These are phyloP conservation scores for Teratosphaeria gauchensis DNA, from an alignment of 2,329 filamentous ascomycete genomes.

Conservation along the genomic window DNA sequence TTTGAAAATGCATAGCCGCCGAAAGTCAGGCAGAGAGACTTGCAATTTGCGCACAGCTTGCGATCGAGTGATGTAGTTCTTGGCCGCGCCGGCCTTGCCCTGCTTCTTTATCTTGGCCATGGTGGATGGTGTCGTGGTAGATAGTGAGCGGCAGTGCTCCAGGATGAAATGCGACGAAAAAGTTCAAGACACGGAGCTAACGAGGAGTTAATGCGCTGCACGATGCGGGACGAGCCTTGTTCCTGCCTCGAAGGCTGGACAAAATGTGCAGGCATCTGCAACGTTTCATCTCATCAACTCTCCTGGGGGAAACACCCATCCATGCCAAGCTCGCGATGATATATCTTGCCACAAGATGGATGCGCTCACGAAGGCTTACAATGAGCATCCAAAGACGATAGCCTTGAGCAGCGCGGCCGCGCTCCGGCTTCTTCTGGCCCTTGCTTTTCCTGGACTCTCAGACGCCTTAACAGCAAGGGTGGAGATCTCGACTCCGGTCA, in stretches of 20 bases:
- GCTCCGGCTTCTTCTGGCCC: constrained; percentile 70
- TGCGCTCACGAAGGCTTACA: constrained; percentile 15
- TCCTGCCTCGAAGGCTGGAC: not conserved
- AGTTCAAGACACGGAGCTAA: not conserved
- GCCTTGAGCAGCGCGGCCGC: constrained; percentile 69
- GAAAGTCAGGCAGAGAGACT: constrained; percentile 92
- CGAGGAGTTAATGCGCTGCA: not conserved
- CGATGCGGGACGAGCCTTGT: not conserved
- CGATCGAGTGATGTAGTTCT: constrained; percentile 96
- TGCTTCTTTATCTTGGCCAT: not conserved
- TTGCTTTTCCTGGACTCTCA: constrained; percentile 72
- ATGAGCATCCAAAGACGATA: constrained; percentile 42
- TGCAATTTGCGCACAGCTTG: constrained; percentile 97
- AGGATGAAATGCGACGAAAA: not conserved
- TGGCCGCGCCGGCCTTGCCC: constrained; percentile 59
- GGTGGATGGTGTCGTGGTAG: not conserved
- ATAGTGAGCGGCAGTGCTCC: not conserved
- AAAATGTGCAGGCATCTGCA: not conserved
- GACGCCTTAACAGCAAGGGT: constrained; percentile 81
- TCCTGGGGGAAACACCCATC: not conserved
- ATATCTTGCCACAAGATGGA: constrained; percentile 3
- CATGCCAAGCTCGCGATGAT: not conserved
- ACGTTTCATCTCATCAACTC: not conserved
- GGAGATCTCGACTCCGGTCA: constrained; percentile 93
- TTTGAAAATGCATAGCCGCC: constrained; percentile 98